Evolutionary conservation across 106 monocot species (phyloP).

Genomic region (Allium sativum): DNA sequence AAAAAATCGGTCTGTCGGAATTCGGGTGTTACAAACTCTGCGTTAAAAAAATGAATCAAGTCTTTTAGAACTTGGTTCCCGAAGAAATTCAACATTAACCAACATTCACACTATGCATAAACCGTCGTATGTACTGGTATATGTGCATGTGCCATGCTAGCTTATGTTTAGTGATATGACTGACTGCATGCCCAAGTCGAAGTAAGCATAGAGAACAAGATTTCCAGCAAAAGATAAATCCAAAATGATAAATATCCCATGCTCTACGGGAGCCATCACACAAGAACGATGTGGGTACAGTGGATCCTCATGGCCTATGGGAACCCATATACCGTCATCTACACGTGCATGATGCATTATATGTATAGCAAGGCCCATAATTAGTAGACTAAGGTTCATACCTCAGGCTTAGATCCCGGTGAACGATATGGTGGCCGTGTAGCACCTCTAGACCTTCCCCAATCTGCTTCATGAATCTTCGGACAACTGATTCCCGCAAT

Average conservation of each 20-base stretch:
- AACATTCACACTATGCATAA: too few relatives aligned
- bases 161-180: not conserved
- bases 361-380: too few relatives aligned
- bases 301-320: too few relatives aligned
- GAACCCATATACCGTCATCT: too few relatives aligned
- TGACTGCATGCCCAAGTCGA: not conserved
- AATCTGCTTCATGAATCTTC: constrained; percentile 46
- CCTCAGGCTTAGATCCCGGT: constrained; percentile 64
- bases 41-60: not conserved
- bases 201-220: not conserved
- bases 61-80: not conserved
- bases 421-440: constrained; percentile 34
- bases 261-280: too few relatives aligned
- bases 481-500: constrained; percentile 24
- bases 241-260: too few relatives aligned
- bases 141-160: not conserved
- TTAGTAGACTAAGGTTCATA: not conserved
- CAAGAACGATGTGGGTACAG: too few relatives aligned
- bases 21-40: too few relatives aligned
- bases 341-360: too few relatives aligned
- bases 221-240: not conserved
- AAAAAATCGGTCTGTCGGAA: too few relatives aligned
- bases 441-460: constrained; percentile 45
- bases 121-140: too few relatives aligned
- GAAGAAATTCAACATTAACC: too few relatives aligned